Evolutionary conservation across 768 basidiomycete genomes (phyloP), one percentile per base, ranked within the genome.

Genomic region (Phlebiopsis flavidoalba): DNA sequence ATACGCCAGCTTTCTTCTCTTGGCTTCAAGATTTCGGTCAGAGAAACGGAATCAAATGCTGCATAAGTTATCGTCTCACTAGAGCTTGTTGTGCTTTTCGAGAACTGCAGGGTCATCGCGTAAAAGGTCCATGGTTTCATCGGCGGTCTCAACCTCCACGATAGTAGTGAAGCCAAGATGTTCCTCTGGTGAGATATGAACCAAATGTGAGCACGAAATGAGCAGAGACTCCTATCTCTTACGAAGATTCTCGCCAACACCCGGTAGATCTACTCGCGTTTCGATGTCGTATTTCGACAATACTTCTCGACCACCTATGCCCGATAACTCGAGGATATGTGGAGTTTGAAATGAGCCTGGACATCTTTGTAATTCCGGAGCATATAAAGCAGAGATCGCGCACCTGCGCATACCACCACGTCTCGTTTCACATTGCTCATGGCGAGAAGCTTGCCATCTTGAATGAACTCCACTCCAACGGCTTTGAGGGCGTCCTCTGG

Each of bases 281-380:
- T 65, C 58, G 60, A 80, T 72, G 15, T 70, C 73, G 43, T 73
- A 59, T 10, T 45, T 36, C 37, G 54, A 55, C 33, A 55, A 36
- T 10, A 55, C 4, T 4, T 63, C 65, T 21, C 62, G 60, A 53
- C 77, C 70, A 36, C 81, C 82, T 58, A 83, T 77, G 4, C 57
- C 57, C 15, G 76, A 78, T 7, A 81, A 71, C 66, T 82, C 77
- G 4, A 83, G 74, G 11, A 82, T 66, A 55, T 80, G 79, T 7
- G 80, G 75, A 5, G 77, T 76, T 60, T 78, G 75, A 37, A 81
- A 64, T 0, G 80, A 69, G 12, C 81, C 54, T 55, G 17, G n/a
- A 11, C 11, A 14, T 33, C n/a, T 2, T 6, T 10, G n/a, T 54
- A 2, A 54, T 5, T 7, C 26, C 5, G 19, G 26, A 37, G 19